A percentile compares a stretch with the other conserved stretches of the same genome.
phyloP scores from a whole-genome alignment of 176 grass and related monocot genomes.

The Eragrostis nindensis region DNA sequence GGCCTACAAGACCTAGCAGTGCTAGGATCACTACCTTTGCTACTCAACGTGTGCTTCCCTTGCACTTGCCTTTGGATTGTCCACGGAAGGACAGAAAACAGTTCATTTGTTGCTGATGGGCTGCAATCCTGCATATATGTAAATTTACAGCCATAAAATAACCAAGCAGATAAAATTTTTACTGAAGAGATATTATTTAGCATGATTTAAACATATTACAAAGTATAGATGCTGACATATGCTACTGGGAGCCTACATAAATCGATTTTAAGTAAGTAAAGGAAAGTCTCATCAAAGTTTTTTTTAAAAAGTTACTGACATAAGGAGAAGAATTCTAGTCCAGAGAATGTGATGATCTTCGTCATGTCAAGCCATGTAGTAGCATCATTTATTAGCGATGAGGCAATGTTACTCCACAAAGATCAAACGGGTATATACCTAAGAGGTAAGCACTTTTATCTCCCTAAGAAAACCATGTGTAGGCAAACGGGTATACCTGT shows the following conservation, averaged over 20 bases:
- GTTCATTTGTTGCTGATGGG: constrained; percentile 58
- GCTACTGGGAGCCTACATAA: not conserved
- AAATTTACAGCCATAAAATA: constrained; percentile 51
- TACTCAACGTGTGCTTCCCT: constrained; percentile 24
- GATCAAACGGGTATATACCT: no score
- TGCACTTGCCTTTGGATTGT: constrained; percentile 52
- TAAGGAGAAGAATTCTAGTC: not conserved
- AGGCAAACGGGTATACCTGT: constrained; percentile 61
- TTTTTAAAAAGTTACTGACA: not conserved
- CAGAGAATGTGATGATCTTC: not conserved
- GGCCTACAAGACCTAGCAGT: not conserved
- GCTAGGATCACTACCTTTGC: constrained; percentile 32
- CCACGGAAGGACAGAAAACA: constrained; percentile 78
- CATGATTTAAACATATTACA: not conserved
- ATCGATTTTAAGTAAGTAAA: not conserved
- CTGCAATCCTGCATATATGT: constrained; percentile 63
- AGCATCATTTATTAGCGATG: not conserved
- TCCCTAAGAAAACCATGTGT: not conserved
- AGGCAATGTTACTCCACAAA: not conserved
- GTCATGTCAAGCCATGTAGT: constrained; percentile 3
- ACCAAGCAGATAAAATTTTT: not conserved
- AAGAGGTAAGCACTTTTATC: constrained; percentile 6
- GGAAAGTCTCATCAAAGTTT: not conserved
- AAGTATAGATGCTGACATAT: not conserved
- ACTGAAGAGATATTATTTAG: not conserved